Evolutionary conservation across 805 yeast species (phyloP), one percentile per base, ranked within the genome.

Genomic region (Isabelozyma rhagii): DNA sequence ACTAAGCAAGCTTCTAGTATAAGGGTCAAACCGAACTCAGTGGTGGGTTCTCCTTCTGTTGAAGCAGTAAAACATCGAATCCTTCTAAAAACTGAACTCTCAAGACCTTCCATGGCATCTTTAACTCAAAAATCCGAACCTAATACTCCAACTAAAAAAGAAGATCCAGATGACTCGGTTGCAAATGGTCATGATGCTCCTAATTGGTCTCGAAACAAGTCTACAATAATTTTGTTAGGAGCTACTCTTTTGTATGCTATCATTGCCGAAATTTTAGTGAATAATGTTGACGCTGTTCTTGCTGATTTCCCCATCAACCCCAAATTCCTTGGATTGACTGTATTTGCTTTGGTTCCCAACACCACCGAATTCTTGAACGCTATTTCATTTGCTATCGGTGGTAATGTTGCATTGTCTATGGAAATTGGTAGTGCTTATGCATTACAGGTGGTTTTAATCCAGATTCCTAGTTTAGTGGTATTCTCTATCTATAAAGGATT

Each of bases 341-440:
- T 94, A 1, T 94, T 94, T 72, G 98, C 99, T 0, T 73, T 94
- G 42, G 97, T 94, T 27, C 99, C 99, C 10, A 94, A 92, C 62
- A 90, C 98, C 6, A 94, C 99, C 0, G 99, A 94, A 69, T 94
- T 94, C 60, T 79, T 94, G 51, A 94, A 94, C 68, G 99, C 98
- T 59, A 92, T 94, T 50, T 91, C 97, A 25, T 94, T 94, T 73
- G 99, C 99, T 0, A 83, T 90, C 57, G 84, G 93, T 58, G 99
- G 99, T 1, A 94, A 94, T 57, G 97, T 94, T 48, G 97, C 99
- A 0, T 74, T 94, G 43, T 89, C 97, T 2, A 89, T 94, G 96
- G 99, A 94, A 64, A 94, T 94, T 67, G 99, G 99, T 52, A 85
- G 96, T 54, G 99, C 99, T 0, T 94, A 94, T 64, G 99, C 97